Base-by-base conservation (phyloP, 2,329 filamentous ascomycete genomes). In the Mycosphaerella arachidis region DNA sequence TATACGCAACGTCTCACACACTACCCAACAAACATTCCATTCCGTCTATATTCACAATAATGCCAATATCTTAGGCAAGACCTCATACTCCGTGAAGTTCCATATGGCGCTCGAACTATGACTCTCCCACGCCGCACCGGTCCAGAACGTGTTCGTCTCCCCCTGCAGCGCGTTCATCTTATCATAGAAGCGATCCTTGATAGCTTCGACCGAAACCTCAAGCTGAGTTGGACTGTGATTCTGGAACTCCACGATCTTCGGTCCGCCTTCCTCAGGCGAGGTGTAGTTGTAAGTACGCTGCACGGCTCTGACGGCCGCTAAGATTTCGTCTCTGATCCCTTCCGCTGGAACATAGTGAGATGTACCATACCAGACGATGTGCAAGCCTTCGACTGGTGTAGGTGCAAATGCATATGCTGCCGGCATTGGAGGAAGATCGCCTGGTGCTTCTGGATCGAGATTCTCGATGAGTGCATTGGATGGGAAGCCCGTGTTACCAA, bases 51-150 rank as follows among this genome's bases (percentile, higher is more conserved):
- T 2, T 3, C 10, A 6, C 20, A 50, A 12, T 4, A 20, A 10
- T 20, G 10, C 46, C 24, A 50, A 12, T 1, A 52, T 52, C 30
- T 18, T 52, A n/a, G 63, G 63, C 33, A 66, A 35, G 20, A 66
- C 43, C 20, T 60, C 43, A 29, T 46, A 35, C 56, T 69, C 64
- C 0, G 67, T 73, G 48, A 72, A 74, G 7, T 68, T 58, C 70
- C 71, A 75, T 16, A 75, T 58, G n/a, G 61, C 52, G 43, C 55
- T 64, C 3, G 70, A 71, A 65, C 72, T 70, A 31, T 74, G 71
- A 6, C 66, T 66, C 30, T 71, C 62, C 63, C 70, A 71, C 10
- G 70, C 64, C n/a, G 66, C 65, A 3, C 71, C 71, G 3, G 67
- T 71, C 56, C 60, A 72, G 48, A 57, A 72, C 7, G 69, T 72